Conservation (phyloP, 495 filamentous ascomycete species). For the Tirmania nivea region DNA sequence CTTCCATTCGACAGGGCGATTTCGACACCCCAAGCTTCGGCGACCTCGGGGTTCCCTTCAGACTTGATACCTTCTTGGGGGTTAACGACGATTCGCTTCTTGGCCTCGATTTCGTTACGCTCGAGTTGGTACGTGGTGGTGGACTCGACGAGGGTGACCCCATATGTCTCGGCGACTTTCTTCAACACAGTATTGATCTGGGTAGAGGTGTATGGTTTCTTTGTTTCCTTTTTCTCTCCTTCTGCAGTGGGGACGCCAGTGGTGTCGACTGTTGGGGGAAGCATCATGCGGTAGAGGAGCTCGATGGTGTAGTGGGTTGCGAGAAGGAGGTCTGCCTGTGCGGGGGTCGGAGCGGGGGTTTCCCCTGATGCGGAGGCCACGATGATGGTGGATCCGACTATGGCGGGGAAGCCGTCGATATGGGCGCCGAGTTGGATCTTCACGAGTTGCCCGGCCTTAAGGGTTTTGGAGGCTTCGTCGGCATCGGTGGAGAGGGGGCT, state of each 20-base stretch:
- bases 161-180: slow-evolving; percentile 79
- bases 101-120: slow-evolving; percentile 88
- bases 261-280: slow-evolving; percentile 67
- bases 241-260: slow-evolving; percentile 25
- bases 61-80: slow-evolving; percentile 69
- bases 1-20: slow-evolving; percentile 73
- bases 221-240: slow-evolving; percentile 88
- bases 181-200: slow-evolving; percentile 71
- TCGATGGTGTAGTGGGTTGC: slow-evolving; percentile 93
- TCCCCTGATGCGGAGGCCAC: slow-evolving; percentile 21
- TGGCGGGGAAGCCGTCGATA: slow-evolving; percentile 91
- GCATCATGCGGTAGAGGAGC: slow-evolving; percentile 70
- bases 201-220: slow-evolving; percentile 54
- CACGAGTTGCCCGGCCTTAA: slow-evolving; percentile 66
- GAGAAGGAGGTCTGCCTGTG: slow-evolving; percentile 63
- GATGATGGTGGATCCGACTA: slow-evolving; percentile 82
- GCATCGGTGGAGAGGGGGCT: slow-evolving; percentile 70
- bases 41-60: slow-evolving; percentile 72
- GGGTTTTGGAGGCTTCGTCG: slow-evolving; percentile 52
- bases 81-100: slow-evolving; percentile 91
- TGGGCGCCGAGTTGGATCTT: slow-evolving; percentile 97
- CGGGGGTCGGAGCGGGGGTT: slow-evolving; percentile 24
- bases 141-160: slow-evolving; percentile 84
- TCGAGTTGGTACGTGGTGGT: slow-evolving; percentile 92
- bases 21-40: slow-evolving; percentile 96